phyloP scores from a whole-genome alignment of 2,329 filamentous ascomycete species.

The Graphilbum fragrans region DNA sequence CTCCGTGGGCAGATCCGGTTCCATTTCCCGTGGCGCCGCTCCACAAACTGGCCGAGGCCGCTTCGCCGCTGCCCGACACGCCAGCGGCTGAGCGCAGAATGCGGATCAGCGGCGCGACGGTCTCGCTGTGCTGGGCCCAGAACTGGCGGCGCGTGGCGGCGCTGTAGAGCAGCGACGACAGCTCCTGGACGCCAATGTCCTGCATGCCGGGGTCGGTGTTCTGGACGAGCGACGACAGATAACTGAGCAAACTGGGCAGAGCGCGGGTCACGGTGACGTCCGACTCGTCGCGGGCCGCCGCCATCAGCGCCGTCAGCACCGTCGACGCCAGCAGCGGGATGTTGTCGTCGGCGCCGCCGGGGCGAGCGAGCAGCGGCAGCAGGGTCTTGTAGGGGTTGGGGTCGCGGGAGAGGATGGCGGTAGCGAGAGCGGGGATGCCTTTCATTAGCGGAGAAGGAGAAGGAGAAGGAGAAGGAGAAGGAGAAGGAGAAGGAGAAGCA shows the following conservation, averaged over 20 bases:
- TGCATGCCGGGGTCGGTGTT: constrained; percentile 75
- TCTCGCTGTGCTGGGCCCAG: constrained; percentile 84
- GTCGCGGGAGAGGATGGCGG: constrained; percentile 57
- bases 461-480: neutral
- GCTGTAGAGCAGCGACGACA: constrained; percentile 72
- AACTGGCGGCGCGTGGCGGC: constrained; percentile 67
- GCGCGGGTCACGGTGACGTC: constrained; percentile 56
- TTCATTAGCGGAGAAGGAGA: neutral
- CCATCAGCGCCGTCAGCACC: constrained; percentile 71
- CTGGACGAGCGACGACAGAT: constrained; percentile 73
- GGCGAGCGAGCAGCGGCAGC: constrained; percentile 70
- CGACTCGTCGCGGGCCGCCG: constrained; percentile 49
- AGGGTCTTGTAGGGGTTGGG: constrained; percentile 72
- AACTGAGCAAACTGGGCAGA: constrained; percentile 71
- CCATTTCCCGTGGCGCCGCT: constrained; percentile 40
- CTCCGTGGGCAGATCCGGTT: too few species aligned
- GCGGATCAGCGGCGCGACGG: constrained; percentile 66
- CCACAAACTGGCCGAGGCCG: constrained; percentile 47
- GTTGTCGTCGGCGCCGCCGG: constrained; percentile 61
- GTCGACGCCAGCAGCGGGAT: constrained; percentile 85
- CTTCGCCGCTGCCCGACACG: constrained; percentile 40
- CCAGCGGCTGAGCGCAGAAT: constrained; percentile 71
- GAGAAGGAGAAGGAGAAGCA: neutral
- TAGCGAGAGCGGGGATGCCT: constrained; percentile 52
- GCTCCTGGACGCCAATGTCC: constrained; percentile 89